Evolutionary conservation across 1,284 basidiomycete species (phyloP).

Genomic region (Ustilago hordei): DNA sequence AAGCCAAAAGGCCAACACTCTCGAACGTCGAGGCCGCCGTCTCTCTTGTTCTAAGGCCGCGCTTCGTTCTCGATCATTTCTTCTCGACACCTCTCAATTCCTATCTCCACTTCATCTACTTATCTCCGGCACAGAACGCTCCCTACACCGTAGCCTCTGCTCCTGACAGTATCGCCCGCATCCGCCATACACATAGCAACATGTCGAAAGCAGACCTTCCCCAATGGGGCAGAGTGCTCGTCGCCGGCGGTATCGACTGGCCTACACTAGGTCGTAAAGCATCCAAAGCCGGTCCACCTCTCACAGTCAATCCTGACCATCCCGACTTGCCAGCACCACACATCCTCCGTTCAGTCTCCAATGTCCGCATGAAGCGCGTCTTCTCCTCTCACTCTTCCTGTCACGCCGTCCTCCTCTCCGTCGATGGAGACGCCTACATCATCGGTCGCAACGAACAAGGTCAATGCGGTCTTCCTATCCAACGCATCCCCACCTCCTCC

Average conservation of each 20-base stretch:
- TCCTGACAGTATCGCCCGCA: not conserved
- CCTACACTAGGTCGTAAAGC: conserved; percentile 69
- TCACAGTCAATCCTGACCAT: conserved; percentile 39
- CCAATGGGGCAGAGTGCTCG: conserved; percentile 74
- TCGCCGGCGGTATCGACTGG: conserved; percentile 88
- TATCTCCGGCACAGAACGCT: not conserved
- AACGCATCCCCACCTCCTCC: conserved; percentile 66
- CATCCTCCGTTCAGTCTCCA: conserved; percentile 86
- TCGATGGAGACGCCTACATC: conserved; percentile 83
- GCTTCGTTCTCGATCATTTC: not conserved
- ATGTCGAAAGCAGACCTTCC: conserved; percentile 42
- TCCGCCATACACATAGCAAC: not conserved
- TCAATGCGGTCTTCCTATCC: conserved; percentile 66
- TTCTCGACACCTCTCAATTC: not conserved
- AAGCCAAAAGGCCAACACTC: not conserved
- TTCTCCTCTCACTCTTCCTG: conserved; percentile 58
- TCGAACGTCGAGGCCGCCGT: conserved; percentile 5
- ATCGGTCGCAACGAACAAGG: conserved; percentile 80
- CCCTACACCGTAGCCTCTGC: not conserved
- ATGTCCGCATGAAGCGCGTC: conserved; percentile 72
- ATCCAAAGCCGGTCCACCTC: conserved; percentile 38
- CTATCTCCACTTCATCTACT: not conserved
- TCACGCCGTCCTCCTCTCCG: conserved; percentile 58
- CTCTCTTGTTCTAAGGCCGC: not conserved
- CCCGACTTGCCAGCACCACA: conserved; percentile 87